These are phyloP conservation scores for Isatis tinctoria DNA, from an alignment of 345 rosid species.

Conservation along the genomic window DNA sequence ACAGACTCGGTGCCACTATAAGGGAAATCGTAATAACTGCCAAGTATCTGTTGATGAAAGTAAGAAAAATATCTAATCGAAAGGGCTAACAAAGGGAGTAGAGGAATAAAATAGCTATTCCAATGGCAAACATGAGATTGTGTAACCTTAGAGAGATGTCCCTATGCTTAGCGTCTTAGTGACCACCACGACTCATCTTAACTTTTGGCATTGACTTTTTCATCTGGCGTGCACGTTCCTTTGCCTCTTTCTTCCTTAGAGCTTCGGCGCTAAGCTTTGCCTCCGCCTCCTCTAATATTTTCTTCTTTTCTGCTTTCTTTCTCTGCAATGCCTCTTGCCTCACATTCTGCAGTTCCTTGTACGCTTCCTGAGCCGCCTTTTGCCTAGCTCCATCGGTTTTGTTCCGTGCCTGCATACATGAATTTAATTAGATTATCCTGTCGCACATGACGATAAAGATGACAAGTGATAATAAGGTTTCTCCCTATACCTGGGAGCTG, in stretches of 20 bases:
- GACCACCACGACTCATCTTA: slow-evolving; percentile 78
- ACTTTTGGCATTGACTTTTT: slow-evolving; percentile 75
- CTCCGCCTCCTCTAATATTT: slow-evolving; percentile 78
- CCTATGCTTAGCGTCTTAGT: slow-evolving; percentile 34
- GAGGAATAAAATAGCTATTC: slow-evolving; percentile 6
- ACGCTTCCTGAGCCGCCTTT: slow-evolving; percentile 88
- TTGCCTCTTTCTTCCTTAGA: slow-evolving; percentile 74
- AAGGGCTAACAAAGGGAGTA: background rate
- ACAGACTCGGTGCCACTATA: slow-evolving; percentile 12
- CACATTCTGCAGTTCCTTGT: slow-evolving; percentile 79
- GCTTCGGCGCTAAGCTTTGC: slow-evolving; percentile 86
- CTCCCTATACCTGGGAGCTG: slow-evolving; percentile 71
- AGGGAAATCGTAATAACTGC: background rate
- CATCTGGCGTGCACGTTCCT: slow-evolving; percentile 82
- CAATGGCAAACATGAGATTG: background rate
- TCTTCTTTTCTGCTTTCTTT: slow-evolving; percentile 82
- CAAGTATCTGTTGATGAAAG: slow-evolving; percentile 1
- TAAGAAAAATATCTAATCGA: slow-evolving; percentile 1
- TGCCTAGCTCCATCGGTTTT: slow-evolving; percentile 77
- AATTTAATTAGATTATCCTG: background rate
- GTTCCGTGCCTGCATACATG: slow-evolving; percentile 57
- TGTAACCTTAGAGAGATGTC: slow-evolving; percentile 8
- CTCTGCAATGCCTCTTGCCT: slow-evolving; percentile 94
- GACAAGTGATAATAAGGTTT: background rate
- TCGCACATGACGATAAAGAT: background rate